A percentile compares a stretch with the other conserved stretches of the same genome.
Evolutionary conservation across 1,284 basidiomycete genomes (phyloP).

Genomic region (Ustilago esculenta): DNA sequence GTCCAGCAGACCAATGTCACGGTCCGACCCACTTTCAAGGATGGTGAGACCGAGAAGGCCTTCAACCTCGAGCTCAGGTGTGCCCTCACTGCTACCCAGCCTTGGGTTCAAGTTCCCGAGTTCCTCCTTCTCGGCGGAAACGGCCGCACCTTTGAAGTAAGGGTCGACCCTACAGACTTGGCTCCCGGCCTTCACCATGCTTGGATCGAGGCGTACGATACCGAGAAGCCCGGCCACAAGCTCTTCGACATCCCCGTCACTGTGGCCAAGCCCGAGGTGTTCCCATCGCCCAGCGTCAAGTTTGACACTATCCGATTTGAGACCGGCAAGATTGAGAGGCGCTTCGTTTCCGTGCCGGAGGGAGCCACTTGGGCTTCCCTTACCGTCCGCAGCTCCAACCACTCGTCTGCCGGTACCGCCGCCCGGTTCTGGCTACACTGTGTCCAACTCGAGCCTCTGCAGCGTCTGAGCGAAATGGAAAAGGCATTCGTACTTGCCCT

Average conservation of each 20-base stretch:
- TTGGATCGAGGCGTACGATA: constrained; percentile 62
- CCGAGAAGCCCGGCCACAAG: constrained; percentile 54
- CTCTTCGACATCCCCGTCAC: constrained; percentile 67
- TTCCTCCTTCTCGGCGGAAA: constrained; percentile 64
- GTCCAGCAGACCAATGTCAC: constrained; percentile 62
- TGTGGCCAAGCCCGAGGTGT: constrained; percentile 64
- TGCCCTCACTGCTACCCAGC: constrained; percentile 50
- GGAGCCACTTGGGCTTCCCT: constrained; percentile 67
- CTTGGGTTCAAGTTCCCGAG: constrained; percentile 64
- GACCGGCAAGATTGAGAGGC: constrained; percentile 61
- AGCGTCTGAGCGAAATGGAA: constrained; percentile 62
- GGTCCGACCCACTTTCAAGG: constrained; percentile 61
- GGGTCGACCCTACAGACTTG: constrained; percentile 63
- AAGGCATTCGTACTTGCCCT: constrained; percentile 62
- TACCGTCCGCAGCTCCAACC: constrained; percentile 58
- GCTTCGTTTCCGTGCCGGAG: constrained; percentile 65
- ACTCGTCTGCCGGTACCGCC: constrained; percentile 55
- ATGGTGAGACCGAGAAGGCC: constrained; percentile 61
- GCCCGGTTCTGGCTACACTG: constrained; percentile 67
- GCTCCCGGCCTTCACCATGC: constrained; percentile 64
- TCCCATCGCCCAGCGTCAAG: constrained; percentile 48
- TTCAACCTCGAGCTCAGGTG: constrained; percentile 63
- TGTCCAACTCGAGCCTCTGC: constrained; percentile 65
- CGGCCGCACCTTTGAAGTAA: constrained; percentile 66
- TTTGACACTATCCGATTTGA: constrained; percentile 51